Conservation (phyloP, 1,139 yeast species). For the Blastobotrys aristatus region DNA sequence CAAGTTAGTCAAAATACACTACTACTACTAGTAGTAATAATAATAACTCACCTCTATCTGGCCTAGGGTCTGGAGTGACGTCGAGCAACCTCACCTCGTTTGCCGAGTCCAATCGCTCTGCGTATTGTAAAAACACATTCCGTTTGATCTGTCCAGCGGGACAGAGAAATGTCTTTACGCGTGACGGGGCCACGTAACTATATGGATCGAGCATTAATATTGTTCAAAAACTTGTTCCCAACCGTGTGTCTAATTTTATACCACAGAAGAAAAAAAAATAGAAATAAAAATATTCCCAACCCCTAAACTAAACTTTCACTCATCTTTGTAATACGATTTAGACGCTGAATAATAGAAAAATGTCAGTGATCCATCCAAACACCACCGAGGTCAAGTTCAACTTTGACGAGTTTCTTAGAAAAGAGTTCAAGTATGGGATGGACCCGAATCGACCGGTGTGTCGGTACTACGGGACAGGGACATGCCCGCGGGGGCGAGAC, state of each 20-base stretch:
- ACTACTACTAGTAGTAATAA: neutral
- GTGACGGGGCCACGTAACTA: slow-evolving; percentile 53
- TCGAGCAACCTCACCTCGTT: slow-evolving; percentile 70
- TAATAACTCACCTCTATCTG: slow-evolving; percentile 32
- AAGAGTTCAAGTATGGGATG: slow-evolving; percentile 75
- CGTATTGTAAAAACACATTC: slow-evolving; percentile 45
- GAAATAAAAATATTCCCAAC: neutral
- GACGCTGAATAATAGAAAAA: no score
- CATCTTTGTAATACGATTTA: no score
- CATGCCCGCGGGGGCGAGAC: slow-evolving; percentile 77
- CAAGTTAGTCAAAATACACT: slow-evolving; percentile 5
- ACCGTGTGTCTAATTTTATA: neutral
- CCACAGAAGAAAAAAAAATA: neutral
- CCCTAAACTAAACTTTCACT: neutral
- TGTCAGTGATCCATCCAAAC: slow-evolving; percentile 27
- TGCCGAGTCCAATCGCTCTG: slow-evolving; percentile 44
- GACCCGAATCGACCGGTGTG: slow-evolving; percentile 92
- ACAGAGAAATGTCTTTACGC: slow-evolving; percentile 62
- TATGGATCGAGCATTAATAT: slow-evolving; percentile 35
- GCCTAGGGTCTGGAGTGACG: slow-evolving; percentile 57
- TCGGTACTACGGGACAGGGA: slow-evolving; percentile 64
- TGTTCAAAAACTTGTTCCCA: neutral
- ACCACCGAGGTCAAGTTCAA: slow-evolving; percentile 51
- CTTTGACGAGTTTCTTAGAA: slow-evolving; percentile 77
- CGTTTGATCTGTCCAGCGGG: slow-evolving; percentile 59